These are phyloP conservation scores for Arthrinium phaeospermum DNA, from an alignment of 2,329 filamentous ascomycete genomes.

Conservation along the genomic window DNA sequence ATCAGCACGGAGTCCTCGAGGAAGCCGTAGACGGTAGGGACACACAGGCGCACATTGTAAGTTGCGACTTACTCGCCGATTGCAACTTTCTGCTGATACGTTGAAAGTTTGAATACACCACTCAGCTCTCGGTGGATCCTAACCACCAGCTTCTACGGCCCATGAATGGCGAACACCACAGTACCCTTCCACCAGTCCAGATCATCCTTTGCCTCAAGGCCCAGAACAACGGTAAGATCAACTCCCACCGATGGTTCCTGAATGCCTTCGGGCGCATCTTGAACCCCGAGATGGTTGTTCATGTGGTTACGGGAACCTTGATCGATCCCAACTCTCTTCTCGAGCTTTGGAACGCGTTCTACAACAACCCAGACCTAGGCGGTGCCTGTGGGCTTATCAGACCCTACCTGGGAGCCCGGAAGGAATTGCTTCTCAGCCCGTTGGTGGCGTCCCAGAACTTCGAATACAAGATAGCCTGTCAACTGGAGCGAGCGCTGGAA, in stretches of 20 bases:
- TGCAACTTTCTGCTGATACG: too few relatives aligned
- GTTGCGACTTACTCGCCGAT: too few relatives aligned
- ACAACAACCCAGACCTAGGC: slow-evolving; percentile 96
- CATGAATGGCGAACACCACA: too few relatives aligned
- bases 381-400: slow-evolving; percentile 95
- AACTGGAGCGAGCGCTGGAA: slow-evolving; percentile 93
- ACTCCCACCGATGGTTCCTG: slow-evolving; percentile 96
- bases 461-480: slow-evolving; percentile 98
- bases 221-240: slow-evolving; percentile 99
- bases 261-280: slow-evolving; percentile 93
- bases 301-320: slow-evolving; percentile 94
- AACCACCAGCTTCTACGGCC: too few relatives aligned
- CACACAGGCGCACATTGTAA: too few relatives aligned
- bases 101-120: too few relatives aligned
- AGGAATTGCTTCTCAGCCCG: slow-evolving; percentile 84
- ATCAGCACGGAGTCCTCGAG: too few relatives aligned
- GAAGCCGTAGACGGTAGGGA: too few relatives aligned
- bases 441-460: slow-evolving; percentile 94
- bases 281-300: slow-evolving; percentile 91
- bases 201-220: slow-evolving; percentile 98
- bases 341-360: slow-evolving; percentile 93
- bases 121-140: too few relatives aligned
- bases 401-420: slow-evolving; percentile 55
- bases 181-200: slow-evolving; percentile 86
- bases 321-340: slow-evolving; percentile 86